Base-by-base conservation (phyloP, 2,329 filamentous ascomycete species). In the Xylaria polymorpha region DNA sequence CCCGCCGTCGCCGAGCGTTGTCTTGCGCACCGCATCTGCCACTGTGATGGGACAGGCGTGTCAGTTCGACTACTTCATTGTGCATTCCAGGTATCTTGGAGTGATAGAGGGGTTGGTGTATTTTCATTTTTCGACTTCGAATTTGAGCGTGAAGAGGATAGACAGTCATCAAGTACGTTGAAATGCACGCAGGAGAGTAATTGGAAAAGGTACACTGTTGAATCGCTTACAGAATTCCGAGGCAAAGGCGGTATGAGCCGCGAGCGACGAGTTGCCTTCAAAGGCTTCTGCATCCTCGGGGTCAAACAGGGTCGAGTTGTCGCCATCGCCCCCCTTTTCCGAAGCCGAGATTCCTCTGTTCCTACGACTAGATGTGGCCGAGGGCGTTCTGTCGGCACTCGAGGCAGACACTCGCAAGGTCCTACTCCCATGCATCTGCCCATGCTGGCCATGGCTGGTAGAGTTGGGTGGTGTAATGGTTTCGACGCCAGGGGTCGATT, bases 251-350 rank as follows among this genome's bases (percentile, higher is more conserved):
- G 83, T 82, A 64, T 85, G 83, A 1, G 83, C 83, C 7, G 83
- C 79, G 29, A 85, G 70, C 1, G 83, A 85, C 2, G 82, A 83
- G 67, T 82, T 81, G 8, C 83, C 83, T 55, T 85, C 83, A 9
- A 84, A 79, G 7, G 74, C 70, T 18, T 75, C 85, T n/a, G 84
- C 83, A 66, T 84, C 81, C 72, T 88, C 85, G 25, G 87, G 82
- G 48, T 88, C 86, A 72, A 87, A 87, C n/a, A 81, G 32, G 15
- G 60, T 82, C 3, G 86, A 84, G 65, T 68, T 85, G 81, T 73
- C 68, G n/a, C 58, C 70, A 43, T 70, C 66, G 0, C n/a, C 59
- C 4, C 61, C 63, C 25, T 64, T 66, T n/a, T 61, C 66, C 44
- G 69, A 50, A 14, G 60, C 56, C 5, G 58, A 55, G 35, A 84